Evolutionary conservation across 2,329 filamentous ascomycete species (phyloP), one percentile per base, ranked within the genome.

Genomic region (Endothia cerciana): DNA sequence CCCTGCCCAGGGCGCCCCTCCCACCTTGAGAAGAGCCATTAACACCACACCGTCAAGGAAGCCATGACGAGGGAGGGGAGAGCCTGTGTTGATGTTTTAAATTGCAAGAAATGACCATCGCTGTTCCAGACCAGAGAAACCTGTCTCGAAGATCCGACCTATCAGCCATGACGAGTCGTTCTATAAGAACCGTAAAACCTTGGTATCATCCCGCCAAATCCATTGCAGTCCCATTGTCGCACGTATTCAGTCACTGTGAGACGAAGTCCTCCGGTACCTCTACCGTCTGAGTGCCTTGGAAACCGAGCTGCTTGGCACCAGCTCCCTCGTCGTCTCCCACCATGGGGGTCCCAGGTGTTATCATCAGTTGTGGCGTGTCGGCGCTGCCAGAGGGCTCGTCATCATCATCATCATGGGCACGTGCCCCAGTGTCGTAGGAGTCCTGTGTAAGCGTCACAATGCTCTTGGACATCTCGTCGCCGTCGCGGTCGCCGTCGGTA

Each of bases 291-390:
- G 73, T 74, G 30, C 67, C 67, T 6, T 79, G 73, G 59, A 77
- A 74, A 7, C 80, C 81, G 5, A 84, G 74, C 64, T 79, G 79
- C 74, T 85, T 85, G 4, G 75, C 74, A 57, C 80, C 78, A 3
- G 76, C 69, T 7, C 75, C 73, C 13, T 70, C 71, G 1, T 71
- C 76, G 3, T 78, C 76, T 0, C 68, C 66, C 0, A 77, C 73
- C 0, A 75, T 76, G 2, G 84, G 82, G 0, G 84, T 85, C 19
- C 80, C 83, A 0, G 83, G 82, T 0, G 83, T 85, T n/a, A 86
- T 71, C 49, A 78, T 80, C 0, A 85, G 71, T 47, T 81, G 75
- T 0, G 83, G 83, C 0, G 80, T 73, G n/a, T 73, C 61, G 28
- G 62, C 66, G 19, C 67, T 71, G 1, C 64, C 66, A n/a, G 64